These are phyloP conservation scores for Linnemannia elongata DNA, from an alignment of 192 early-diverging fungal genomes.

Conservation along the genomic window DNA sequence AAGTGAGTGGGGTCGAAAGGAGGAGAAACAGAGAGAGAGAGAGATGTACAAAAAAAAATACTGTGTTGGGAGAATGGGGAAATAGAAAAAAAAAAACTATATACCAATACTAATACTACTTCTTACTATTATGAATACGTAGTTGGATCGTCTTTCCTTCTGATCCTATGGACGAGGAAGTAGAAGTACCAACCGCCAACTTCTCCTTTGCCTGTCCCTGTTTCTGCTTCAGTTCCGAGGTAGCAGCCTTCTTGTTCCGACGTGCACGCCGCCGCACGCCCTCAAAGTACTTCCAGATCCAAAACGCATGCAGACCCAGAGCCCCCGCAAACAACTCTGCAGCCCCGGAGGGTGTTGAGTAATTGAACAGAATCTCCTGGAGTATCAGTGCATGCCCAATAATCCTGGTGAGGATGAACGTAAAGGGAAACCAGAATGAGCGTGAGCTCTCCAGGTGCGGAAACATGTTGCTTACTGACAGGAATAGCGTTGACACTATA, in stretches of 20 bases:
- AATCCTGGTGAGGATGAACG: conserved; percentile 3
- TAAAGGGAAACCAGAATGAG: conserved; percentile 8
- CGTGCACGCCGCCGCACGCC: not conserved
- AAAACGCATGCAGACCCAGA: not conserved
- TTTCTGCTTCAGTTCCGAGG: not conserved
- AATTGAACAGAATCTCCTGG: conserved; percentile 13
- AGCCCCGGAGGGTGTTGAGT: not conserved
- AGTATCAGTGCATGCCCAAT: not conserved
- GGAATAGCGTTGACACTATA: not conserved
- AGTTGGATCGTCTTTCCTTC: not conserved
- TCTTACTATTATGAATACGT: not conserved
- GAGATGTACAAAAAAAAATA: not conserved
- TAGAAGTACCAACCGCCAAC: not conserved
- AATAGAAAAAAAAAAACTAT: not conserved
- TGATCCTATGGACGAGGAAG: not conserved
- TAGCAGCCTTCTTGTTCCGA: not conserved
- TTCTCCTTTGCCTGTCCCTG: not conserved
- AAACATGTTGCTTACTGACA: not conserved
- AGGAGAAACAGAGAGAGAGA: too few relatives aligned
- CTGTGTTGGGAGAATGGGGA: not conserved
- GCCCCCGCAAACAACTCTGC: not conserved
- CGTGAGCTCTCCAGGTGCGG: conserved; percentile 2
- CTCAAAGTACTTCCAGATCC: not conserved
- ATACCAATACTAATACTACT: not conserved
- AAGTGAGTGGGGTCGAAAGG: not conserved